Evolutionary conservation across 2,329 filamentous ascomycete genomes (phyloP).

Genomic region (Tolypocladium album): DNA sequence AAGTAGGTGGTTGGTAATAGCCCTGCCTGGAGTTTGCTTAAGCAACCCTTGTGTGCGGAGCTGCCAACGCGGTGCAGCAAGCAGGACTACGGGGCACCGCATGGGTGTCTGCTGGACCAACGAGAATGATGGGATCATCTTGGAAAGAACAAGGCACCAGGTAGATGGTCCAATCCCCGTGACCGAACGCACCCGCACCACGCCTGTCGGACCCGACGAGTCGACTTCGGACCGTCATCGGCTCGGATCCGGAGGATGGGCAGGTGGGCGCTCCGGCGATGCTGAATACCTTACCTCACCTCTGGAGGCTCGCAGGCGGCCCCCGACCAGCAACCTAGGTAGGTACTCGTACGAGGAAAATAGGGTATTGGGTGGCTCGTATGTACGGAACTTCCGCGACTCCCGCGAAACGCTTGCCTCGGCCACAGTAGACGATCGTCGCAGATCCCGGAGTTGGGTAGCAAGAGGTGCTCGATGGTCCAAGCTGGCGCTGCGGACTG

Average conservation of each 20-base stretch:
- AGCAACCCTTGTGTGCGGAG: not conserved
- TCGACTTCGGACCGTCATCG: not conserved
- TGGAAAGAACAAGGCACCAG: too few relatives aligned
- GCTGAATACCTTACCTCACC: too few relatives aligned
- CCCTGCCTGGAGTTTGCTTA: too few relatives aligned
- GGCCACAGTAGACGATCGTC: not conserved
- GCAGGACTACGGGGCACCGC: not conserved
- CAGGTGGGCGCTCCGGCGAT: not conserved
- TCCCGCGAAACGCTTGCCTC: not conserved
- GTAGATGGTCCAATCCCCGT: not conserved
- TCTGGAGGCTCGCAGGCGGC: not conserved
- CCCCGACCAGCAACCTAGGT: not conserved
- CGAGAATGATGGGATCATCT: not conserved
- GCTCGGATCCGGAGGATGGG: not conserved
- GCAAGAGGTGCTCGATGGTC: not conserved
- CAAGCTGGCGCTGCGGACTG: not conserved
- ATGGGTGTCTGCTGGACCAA: not conserved
- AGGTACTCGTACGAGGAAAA: too few relatives aligned
- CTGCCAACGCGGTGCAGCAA: not conserved
- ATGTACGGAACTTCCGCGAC: not conserved
- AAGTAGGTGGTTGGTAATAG: too few relatives aligned
- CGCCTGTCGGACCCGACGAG: not conserved
- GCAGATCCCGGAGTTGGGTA: not conserved
- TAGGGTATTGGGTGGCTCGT: not conserved
- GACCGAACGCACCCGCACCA: not conserved